phyloP scores from a whole-genome alignment of 192 early-diverging fungal species.

The Entomortierella lignicola region DNA sequence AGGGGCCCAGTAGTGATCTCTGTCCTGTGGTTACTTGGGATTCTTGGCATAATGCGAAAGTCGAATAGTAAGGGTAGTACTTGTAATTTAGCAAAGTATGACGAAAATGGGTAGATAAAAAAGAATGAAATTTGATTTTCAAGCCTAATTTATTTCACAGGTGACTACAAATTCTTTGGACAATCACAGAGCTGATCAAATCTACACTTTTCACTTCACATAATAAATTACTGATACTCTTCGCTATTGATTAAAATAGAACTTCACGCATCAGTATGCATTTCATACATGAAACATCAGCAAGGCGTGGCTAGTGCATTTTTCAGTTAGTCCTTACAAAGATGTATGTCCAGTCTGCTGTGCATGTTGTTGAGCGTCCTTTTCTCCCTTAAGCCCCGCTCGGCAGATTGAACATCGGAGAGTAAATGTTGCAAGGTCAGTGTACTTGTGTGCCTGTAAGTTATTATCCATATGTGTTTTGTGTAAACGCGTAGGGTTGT shows the following conservation, averaged over 20 bases:
- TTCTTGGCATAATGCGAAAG: not conserved
- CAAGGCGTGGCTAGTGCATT: not conserved
- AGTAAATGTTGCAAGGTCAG: conserved; percentile 78
- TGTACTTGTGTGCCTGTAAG: conserved; percentile 74
- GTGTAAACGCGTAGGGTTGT: too few species aligned
- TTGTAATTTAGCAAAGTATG: too few species aligned
- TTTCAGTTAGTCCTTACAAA: conserved; percentile 22
- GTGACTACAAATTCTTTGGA: too few species aligned
- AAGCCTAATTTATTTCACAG: too few species aligned
- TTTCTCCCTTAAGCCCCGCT: conserved; percentile 66
- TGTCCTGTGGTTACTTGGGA: not conserved
- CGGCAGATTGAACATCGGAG: conserved; percentile 73
- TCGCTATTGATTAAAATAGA: not conserved
- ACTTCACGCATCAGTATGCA: too few species aligned
- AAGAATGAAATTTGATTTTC: too few species aligned
- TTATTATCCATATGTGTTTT: not conserved
- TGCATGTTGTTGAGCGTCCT: conserved; percentile 73
- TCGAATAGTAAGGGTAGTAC: too few species aligned
- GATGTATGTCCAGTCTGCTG: conserved; percentile 53
- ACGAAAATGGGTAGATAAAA: too few species aligned
- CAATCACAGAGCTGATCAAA: too few species aligned
- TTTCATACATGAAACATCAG: too few species aligned
- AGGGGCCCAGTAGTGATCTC: not conserved
- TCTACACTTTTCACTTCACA: too few species aligned
- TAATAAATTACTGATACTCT: not conserved